Base-by-base conservation (phyloP, 225 moss, liverwort and hornwort species). In the Lunularia cruciata region DNA sequence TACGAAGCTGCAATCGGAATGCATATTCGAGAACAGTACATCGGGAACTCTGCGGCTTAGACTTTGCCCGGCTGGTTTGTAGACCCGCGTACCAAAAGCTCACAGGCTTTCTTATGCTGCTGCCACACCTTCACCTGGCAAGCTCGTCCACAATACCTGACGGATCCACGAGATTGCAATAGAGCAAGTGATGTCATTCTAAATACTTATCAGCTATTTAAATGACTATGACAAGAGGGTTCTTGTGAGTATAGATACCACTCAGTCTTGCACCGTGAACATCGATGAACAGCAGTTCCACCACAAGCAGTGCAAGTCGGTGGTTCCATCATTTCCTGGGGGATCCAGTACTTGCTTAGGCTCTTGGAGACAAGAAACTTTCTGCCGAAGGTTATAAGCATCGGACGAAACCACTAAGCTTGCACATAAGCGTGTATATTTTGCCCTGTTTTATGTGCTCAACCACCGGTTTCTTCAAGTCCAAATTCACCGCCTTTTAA, bases 261-360 rank as follows among this genome's bases (percentile, higher is more conserved):
- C 76, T 88, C 88, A 1, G 76, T 81, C 79, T 83, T 90, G 81
- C 90, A 90, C 12, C 88, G 80, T 19, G 90, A 90, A 69, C 90
- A 90, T 68, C 90, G 67, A 59, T 90, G 86, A 32, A 84, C 80
- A 33, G 90, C 90, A 19, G 62, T 0, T 67, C 71, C 75, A 56
- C 86, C 86, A 75, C 90, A 90, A 13, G 76, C 78, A 48, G 84
- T 83, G 70, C 90, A 90, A 6, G 73, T 77, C 6, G 90, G 90
- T 23, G 82, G 84, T 75, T 90, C 88, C 90, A 90, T 88, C 67
- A 88, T 33, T 57, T 90, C 88, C 89, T 89, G 76, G 3, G 16
- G 30, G 25, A n/a, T 20, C 1, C 60, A 28, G n/a, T n/a, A n/a
- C n/a, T n/a, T n/a, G n/a, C n/a, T n/a, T n/a, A n/a, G n/a, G n/a